Evolutionary conservation across 2,329 filamentous ascomycete species (phyloP).

Genomic region (Trichoderma sp.): DNA sequence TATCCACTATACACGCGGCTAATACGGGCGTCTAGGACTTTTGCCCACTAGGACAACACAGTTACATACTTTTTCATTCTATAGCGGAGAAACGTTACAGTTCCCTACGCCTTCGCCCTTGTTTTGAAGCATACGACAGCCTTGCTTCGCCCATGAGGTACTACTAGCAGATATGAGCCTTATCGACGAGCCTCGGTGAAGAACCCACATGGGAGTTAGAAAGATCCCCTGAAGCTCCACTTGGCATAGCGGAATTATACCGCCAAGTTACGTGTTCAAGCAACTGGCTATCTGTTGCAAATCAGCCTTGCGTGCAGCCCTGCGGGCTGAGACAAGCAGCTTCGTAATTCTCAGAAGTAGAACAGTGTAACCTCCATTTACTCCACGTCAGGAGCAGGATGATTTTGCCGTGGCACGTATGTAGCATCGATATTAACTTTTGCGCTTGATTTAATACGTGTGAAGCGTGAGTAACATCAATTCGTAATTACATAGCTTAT

Average conservation of each 20-base stretch:
- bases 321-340: not conserved
- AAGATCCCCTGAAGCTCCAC: not conserved
- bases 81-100: not conserved
- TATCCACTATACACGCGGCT: not conserved
- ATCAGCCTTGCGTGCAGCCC: not conserved
- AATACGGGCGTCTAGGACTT: not conserved
- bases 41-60: not conserved
- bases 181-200: not conserved
- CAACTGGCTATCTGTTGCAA: not conserved
- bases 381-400: not conserved
- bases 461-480: not conserved
- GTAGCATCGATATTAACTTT: not conserved
- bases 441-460: not conserved
- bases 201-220: not conserved
- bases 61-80: not conserved
- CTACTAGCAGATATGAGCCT: not conserved
- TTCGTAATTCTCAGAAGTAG: not conserved
- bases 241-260: not conserved
- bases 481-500: not conserved
- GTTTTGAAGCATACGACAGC: not conserved
- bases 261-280: not conserved
- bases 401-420: not conserved
- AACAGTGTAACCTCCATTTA: not conserved
- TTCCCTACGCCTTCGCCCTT: not conserved
- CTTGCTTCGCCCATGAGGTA: not conserved